Evolutionary conservation across 768 basidiomycete species (phyloP), one percentile per base, ranked within the genome.

Genomic region (Rhodotorula babjevae): DNA sequence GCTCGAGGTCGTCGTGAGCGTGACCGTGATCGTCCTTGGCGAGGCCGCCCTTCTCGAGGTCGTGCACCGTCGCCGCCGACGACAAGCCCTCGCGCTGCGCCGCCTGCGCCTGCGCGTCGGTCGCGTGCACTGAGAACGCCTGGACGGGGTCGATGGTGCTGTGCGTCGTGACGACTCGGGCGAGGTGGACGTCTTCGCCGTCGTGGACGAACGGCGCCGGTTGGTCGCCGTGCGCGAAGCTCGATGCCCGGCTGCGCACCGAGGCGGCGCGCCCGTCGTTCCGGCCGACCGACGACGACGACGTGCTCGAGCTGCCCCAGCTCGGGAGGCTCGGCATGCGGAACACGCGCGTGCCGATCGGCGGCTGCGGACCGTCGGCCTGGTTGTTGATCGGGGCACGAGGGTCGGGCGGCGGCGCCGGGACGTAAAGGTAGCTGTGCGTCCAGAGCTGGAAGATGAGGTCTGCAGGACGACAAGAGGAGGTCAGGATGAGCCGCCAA

Each of bases 381-480:
- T 23, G n/a, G 19, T 21, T 29, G 42, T 47, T 47, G 33, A 59
- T 33, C 2, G 66, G 57, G 16, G 18, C 46, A 44, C 33, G 40
- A 27, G 65, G 65, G n/a, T 40, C 29, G 14, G 40, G 29, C 8
- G 66, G 47, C 23, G 53, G 52, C 11, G 67, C 61, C 2, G 73
- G 83, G 59, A 85, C 81, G 78, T 90, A 93, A 25, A 93, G 83
- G 74, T 87, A 72, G 7, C 73, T 61, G 44, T 72, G 72, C 25
- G 76, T 74, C 70, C 64, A 74, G 25, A 76, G 68, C 61, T 76
- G 76, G 62, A 72, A 73, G 25, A 64, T 14, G 15, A 72, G 52
- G 59, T 64, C 42, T 44, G 42, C n/a, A n/a, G 21, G 59, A 4
- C 40, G 19, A 14, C 2, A 14, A 2, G 12, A 11, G 44, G 44